Base-by-base conservation (phyloP, 78 protist species). In the Trichosphaerium sp. region DNA sequence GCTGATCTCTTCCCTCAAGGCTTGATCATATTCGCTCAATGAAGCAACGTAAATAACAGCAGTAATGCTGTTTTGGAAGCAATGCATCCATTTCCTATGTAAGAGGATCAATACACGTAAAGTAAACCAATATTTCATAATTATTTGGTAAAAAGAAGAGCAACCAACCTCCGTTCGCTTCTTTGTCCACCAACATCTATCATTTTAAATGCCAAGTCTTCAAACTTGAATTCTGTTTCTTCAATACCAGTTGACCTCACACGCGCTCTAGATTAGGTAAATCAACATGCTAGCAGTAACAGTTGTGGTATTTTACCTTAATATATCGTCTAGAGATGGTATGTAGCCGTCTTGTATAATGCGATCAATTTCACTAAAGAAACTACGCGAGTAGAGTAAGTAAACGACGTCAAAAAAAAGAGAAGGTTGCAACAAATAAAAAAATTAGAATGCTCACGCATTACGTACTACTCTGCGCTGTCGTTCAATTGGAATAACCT, bases 181-280 rank as follows among this genome's bases (percentile, higher is more conserved):
- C 90, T 60, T 75, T 89, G 94, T 29, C 94, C 94, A 51, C 94
- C 94, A n/a, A 89, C 88, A 62, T 89, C 94, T 28, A 74, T 74
- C 79, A 89, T 79, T 68, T 57, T 41, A 56, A 78, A 80, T 38
- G 67, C 31, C 55, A 35, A 42, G 51, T 57, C 72, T 28, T 58
- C 63, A 56, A 80, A 59, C 7, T 32, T 47, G 55, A 85, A 85
- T 39, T 70, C 71, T 25, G 69, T 61, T 54, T 76, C 85, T 42
- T 69, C 83, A 35, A 86, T 76, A 55, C 92, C 92, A 14, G 82
- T 69, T 4, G 92, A 81, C 42, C 87, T 70, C 15, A 82, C 85
- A 39, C 92, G 83, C 31, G 80, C 52, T 68, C 85, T n/a, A n/a
- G n/a, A n/a, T n/a, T n/a, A n/a, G n/a, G n/a, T n/a, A n/a, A n/a